Percentiles rank a stretch among this genome's conserved stretches.
Conservation (phyloP, 441 rosid genomes). For the Manihot esculenta region DNA sequence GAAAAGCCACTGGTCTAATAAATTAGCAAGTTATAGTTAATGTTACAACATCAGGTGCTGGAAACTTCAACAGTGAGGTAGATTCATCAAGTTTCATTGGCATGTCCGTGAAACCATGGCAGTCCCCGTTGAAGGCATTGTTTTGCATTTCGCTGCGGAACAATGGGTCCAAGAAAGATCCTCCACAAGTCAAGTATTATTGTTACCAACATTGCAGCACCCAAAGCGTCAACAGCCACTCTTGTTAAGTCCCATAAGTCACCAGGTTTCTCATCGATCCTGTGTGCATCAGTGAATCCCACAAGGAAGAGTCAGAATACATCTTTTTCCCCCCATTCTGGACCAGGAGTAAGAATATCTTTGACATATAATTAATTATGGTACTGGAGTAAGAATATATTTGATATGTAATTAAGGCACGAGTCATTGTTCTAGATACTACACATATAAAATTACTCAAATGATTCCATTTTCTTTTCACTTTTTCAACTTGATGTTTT, state of each 20-base stretch:
- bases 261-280: conserved; percentile 90
- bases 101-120: conserved; percentile 73
- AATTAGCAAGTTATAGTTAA: neutral
- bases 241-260: conserved; percentile 76
- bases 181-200: conserved; percentile 97
- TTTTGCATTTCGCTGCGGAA: conserved; percentile 53
- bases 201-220: conserved; percentile 96
- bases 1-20: neutral
- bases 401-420: too few species aligned
- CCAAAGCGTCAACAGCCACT: conserved; percentile 93
- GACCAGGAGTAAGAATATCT: too few species aligned
- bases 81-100: conserved; percentile 30
- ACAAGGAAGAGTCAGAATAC: too few species aligned
- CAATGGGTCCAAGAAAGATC: conserved; percentile 86
- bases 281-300: too few species aligned
- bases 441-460: too few species aligned
- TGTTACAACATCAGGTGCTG: conserved; percentile 18
- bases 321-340: too few species aligned
- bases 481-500: too few species aligned
- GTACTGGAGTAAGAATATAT: too few species aligned
- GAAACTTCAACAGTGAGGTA: neutral
- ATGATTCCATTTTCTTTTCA: too few species aligned
- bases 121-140: conserved; percentile 71
- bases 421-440: too few species aligned
- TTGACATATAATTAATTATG: too few species aligned